Evolutionary conservation across 208 protist genomes (phyloP).

Genomic region (Kentomonas sorsogonicus): DNA sequence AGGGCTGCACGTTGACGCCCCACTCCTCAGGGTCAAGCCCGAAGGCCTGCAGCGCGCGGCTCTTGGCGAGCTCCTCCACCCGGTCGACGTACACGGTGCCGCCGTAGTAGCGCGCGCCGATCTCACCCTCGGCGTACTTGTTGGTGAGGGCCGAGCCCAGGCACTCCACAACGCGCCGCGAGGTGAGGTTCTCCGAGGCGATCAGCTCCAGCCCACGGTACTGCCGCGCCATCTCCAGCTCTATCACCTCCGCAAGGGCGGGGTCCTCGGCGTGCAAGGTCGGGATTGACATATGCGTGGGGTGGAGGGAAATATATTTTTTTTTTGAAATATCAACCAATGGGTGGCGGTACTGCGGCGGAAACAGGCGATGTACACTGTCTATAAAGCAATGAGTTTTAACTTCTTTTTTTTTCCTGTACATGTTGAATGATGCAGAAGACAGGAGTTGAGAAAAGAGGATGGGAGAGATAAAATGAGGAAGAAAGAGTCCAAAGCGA

Average conservation of each 20-base stretch:
- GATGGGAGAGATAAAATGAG: too few relatives aligned
- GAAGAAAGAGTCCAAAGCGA: too few relatives aligned
- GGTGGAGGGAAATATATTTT: too few relatives aligned
- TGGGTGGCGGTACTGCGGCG: too few relatives aligned
- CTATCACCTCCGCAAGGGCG: conserved; percentile 74
- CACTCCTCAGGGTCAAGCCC: conserved; percentile 91
- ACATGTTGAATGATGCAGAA: too few relatives aligned
- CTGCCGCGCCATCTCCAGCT: conserved; percentile 85
- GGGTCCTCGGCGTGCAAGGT: conserved; percentile 55
- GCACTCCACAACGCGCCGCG: conserved; percentile 95
- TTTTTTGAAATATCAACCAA: too few relatives aligned
- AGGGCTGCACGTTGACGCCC: conserved; percentile 99
- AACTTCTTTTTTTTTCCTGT: too few relatives aligned
- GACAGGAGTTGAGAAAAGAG: too few relatives aligned
- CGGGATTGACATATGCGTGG: too few relatives aligned
- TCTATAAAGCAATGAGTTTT: too few relatives aligned
- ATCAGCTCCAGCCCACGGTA: conserved; percentile 88
- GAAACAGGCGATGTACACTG: too few relatives aligned
- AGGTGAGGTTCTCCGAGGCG: conserved; percentile 98
- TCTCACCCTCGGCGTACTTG: conserved; percentile 99
- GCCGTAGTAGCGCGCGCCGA: conserved; percentile 96
- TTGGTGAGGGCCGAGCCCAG: conserved; percentile 98
- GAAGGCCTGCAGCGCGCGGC: conserved; percentile 94
- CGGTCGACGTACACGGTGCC: conserved; percentile 97
- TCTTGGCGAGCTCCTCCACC: conserved; percentile 91